Conservation (phyloP, 139 green algal species). For the Micractinium conductrix region DNA sequence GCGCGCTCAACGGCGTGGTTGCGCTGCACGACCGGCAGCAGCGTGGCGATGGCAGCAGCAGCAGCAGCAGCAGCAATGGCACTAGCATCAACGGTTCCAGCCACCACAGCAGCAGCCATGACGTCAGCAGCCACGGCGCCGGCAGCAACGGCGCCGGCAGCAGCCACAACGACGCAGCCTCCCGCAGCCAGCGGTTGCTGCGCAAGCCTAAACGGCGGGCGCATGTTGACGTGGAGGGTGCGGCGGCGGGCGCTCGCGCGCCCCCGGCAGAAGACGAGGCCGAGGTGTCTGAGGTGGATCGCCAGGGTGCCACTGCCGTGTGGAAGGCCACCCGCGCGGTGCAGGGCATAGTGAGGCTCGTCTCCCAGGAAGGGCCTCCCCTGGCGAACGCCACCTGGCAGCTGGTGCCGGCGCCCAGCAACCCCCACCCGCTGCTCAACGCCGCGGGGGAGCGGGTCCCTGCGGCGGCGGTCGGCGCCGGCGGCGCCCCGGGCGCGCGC, state of each 20-base stretch:
- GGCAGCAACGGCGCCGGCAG: background rate
- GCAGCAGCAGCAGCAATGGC: background rate
- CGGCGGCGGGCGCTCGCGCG: too few species aligned
- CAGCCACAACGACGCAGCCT: background rate
- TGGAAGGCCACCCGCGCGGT: background rate
- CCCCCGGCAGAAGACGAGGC: background rate
- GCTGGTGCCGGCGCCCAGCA: conserved; percentile 27
- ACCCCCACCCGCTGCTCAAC: background rate
- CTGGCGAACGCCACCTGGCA: conserved; percentile 16
- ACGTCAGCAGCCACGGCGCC: background rate
- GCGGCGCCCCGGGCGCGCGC: background rate
- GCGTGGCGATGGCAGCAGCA: background rate
- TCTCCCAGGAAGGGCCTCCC: background rate
- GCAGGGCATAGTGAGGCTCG: background rate
- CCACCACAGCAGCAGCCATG: background rate
- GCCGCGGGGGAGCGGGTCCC: background rate
- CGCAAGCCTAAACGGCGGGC: background rate
- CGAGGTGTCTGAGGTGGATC: background rate
- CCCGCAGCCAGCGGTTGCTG: background rate
- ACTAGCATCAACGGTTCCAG: background rate
- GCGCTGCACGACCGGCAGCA: background rate
- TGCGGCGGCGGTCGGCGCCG: background rate
- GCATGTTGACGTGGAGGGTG: too few species aligned
- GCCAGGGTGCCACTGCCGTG: background rate
- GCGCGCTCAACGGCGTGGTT: background rate